Evolutionary conservation across 2,329 filamentous ascomycete species (phyloP), one percentile per base, ranked within the genome.

Genomic region (Scedosporium dehoogii): DNA sequence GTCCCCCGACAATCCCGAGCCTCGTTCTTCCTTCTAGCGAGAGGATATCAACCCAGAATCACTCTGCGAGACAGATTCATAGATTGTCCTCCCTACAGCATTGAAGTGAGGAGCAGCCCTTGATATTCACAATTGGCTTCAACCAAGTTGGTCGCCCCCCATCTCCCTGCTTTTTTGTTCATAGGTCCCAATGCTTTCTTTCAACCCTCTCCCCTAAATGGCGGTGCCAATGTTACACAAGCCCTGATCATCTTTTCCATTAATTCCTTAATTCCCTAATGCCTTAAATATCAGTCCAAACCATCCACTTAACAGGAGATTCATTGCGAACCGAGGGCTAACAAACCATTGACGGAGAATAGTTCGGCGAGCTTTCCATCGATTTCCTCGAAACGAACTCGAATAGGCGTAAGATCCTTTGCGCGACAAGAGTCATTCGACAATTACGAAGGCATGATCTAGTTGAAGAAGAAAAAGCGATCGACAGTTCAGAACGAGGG

Each of bases 401-500:
- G 23, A 29, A 25, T 25, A 25, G 44, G 59, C 59, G 27, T 25
- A 46, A 51, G 56, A 60, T 27, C 18, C 44, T 27, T 60, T 27
- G 59, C 56, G 51, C 60, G 27, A 16, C 59, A 25, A 33, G 18
- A 53, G 41, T 38, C 41, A 12, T 23, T 6, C 23, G 51, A 25
- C 51, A 5, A 23, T 23, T 55, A 55, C 51, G 51, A 55, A 55
- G 51, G 51, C 51, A 55, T 55, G 51, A 55, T 16, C 51, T 27
- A 55, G 51, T 55, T 58, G 55, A 33, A 58, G 41, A n/a, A 51
- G 48, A 53, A 46, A 58, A 23, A 60, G 44, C 59, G 59, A 51
- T 38, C 59, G 38, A 38, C 25, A 27, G 12, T 33, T 60, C 23
- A 60, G 48, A 60, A 51, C 59, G 59, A 51, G 42, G 48, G 18